These are phyloP conservation scores for Canavalia gladiata DNA, from an alignment of 306 rosid species.

Conservation along the genomic window DNA sequence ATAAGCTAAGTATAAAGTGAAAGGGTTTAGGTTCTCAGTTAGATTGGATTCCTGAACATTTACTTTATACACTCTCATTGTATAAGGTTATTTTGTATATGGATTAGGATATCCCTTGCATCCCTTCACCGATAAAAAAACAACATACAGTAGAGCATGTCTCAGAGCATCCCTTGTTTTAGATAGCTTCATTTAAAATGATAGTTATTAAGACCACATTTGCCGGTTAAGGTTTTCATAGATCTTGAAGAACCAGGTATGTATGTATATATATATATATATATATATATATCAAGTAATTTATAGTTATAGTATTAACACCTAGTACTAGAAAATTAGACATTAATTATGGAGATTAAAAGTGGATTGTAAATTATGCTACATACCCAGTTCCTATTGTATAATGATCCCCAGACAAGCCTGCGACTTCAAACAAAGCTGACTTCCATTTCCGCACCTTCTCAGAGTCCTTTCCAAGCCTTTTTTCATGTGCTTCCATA, in stretches of 20 bases:
- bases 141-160: too few species aligned
- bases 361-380: neutral
- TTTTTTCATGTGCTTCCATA: slow-evolving; percentile 5
- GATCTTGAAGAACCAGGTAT: neutral
- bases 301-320: neutral
- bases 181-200: neutral
- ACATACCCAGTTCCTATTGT: slow-evolving; percentile 14
- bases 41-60: too few species aligned
- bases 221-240: neutral
- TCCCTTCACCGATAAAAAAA: too few species aligned
- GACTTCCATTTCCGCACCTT: slow-evolving; percentile 29
- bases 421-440: slow-evolving; percentile 7
- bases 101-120: neutral
- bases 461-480: neutral
- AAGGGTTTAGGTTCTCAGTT: too few species aligned
- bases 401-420: slow-evolving; percentile 10
- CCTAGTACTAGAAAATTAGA: neutral
- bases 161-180: neutral
- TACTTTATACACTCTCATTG: too few species aligned
- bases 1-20: too few species aligned
- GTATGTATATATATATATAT: too few species aligned
- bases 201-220: too few species aligned
- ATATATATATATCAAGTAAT: neutral
- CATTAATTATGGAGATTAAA: too few species aligned
- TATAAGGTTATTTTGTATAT: too few species aligned